These are phyloP conservation scores for Babesia bigemina DNA, from an alignment of 169 alveolate species.

Conservation along the genomic window DNA sequence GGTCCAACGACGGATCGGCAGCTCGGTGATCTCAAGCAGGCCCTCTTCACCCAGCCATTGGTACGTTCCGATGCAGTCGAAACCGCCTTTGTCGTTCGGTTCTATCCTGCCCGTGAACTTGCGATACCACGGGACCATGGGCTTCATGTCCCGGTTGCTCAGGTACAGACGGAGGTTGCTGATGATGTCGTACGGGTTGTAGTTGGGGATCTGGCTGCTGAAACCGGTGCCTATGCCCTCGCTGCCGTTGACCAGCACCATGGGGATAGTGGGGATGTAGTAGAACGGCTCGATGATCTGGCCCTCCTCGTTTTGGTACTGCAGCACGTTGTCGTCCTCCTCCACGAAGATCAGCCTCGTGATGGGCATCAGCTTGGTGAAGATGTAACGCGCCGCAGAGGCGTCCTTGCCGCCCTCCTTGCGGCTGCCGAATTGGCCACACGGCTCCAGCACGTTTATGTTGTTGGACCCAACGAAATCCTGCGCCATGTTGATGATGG, in stretches of 20 bases:
- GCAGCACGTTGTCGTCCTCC: slow-evolving; percentile 91
- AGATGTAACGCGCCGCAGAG: slow-evolving; percentile 93
- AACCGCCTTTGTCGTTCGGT: slow-evolving; percentile 82
- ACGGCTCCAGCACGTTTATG: slow-evolving; percentile 90
- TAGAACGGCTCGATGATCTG: slow-evolving; percentile 97
- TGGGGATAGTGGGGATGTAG: slow-evolving; percentile 98
- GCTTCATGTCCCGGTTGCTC: slow-evolving; percentile 86
- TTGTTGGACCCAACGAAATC: slow-evolving; percentile 95
- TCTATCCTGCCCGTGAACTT: slow-evolving; percentile 94
- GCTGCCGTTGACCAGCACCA: slow-evolving; percentile 97
- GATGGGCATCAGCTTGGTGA: slow-evolving; percentile 86
- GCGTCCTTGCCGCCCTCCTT: slow-evolving; percentile 98
- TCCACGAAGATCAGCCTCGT: slow-evolving; percentile 90
- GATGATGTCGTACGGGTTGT: slow-evolving; percentile 95
- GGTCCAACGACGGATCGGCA: slow-evolving; percentile 97
- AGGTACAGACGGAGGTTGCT: slow-evolving; percentile 88
- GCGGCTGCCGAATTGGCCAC: slow-evolving; percentile 99
- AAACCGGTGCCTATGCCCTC: slow-evolving; percentile 99
- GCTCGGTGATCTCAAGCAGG: slow-evolving; percentile 90
- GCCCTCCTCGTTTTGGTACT: slow-evolving; percentile 96
- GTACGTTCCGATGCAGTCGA: slow-evolving; percentile 81
- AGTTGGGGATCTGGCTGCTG: slow-evolving; percentile 93
- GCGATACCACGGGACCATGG: slow-evolving; percentile 97
- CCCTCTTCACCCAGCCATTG: slow-evolving; percentile 74
- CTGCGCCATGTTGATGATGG: slow-evolving; percentile 99